Evolutionary conservation across 2,329 filamentous ascomycete species (phyloP), one percentile per base, ranked within the genome.

Genomic region (Arthrobotrys conoides): DNA sequence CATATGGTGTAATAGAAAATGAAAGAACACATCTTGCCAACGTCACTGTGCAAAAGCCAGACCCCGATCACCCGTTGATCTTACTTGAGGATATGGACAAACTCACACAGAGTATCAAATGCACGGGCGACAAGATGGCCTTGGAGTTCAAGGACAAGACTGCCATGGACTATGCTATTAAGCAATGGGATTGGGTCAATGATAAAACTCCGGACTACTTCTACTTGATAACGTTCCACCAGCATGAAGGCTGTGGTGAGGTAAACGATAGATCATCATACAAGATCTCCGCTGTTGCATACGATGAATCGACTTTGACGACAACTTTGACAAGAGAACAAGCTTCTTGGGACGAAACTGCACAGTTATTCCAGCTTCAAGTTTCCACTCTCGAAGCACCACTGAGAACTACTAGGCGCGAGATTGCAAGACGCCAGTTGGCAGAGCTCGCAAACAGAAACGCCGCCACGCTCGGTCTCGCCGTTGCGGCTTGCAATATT

Each of bases 21-120:
- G 30, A 30, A 44, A 55, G 41, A 6, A 27, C 16, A 36, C 71
- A 65, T 12, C 3, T 68, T 20, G 65, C 65, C 0, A 22, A 69
- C 3, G 9, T 76, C 3, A 76, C 55, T 9, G 57, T 76, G 38
- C 69, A 69, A 8, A 64, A 64, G 18, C 44, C 44, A 20, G 44
- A 46, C 44, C 44, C 44, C 5, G 14, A 59, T 5, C 65, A 70
- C 38, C 72, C 72, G 0, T 24, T 76, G n/a, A 65, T 76, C 6
- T 14, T 70, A 24, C 57, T 76, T 8, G 72, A 76, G 22, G 59
- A 76, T 36, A 16, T 76, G 16, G 66, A 76, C 27, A 55, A 51
- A 22, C 51, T 70, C 10, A 59, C 66, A 5, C 10, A 66, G 18
- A 66, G 49, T 16, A 71, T 71, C 27, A 22, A 6, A 30, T 76